Conservation (phyloP, 139 green algal species). For the Eudorina sp. region DNA sequence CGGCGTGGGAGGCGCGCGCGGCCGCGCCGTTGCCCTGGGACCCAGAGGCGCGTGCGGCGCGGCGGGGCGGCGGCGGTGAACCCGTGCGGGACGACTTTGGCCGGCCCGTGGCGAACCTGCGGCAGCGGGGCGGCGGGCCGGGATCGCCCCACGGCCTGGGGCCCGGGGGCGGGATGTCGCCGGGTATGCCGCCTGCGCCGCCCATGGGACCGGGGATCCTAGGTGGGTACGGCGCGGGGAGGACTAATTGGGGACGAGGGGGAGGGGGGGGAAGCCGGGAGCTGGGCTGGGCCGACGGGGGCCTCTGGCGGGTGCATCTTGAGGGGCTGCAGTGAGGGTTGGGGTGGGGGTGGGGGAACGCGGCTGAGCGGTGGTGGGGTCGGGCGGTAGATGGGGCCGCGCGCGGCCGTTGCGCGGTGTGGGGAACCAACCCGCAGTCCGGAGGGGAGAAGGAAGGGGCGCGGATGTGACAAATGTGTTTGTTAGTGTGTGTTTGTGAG, state of each 20-base stretch:
- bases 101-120: slow-evolving; percentile 42
- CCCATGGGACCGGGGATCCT: background rate
- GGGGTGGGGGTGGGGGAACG: no score
- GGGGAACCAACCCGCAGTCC: no score
- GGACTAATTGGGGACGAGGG: background rate
- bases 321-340: no score
- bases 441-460: no score
- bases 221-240: background rate
- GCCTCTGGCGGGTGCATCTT: no score
- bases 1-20: slow-evolving; percentile 8
- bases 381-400: no score
- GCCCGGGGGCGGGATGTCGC: background rate
- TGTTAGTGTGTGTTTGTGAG: no score
- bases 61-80: slow-evolving; percentile 48
- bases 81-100: slow-evolving; percentile 35
- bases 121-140: background rate
- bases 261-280: no score
- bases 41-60: background rate
- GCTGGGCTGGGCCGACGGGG: no score
- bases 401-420: no score
- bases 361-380: no score
- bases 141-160: background rate
- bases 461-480: no score
- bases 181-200: background rate
- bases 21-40: slow-evolving; percentile 30